Percentiles rank a stretch among this genome's conserved stretches.
phyloP scores from a whole-genome alignment of 177 flowering plant genomes.

The Telopea speciosissima region DNA sequence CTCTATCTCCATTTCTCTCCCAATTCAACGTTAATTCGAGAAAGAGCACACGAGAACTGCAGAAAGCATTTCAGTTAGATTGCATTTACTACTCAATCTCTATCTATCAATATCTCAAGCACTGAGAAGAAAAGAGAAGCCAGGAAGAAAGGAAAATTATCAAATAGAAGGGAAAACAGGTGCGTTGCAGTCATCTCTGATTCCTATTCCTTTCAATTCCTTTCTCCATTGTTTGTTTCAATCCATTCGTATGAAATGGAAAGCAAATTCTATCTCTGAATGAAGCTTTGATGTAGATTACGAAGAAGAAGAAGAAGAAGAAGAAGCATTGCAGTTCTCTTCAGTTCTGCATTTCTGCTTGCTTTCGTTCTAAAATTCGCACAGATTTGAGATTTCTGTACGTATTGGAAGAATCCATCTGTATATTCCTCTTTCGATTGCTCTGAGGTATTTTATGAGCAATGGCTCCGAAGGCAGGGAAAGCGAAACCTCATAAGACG shows the following conservation, averaged over 20 bases:
- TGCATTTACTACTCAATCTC: background rate
- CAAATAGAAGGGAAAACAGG: too few relatives aligned
- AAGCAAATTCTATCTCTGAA: background rate
- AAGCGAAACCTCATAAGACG: constrained; percentile 65
- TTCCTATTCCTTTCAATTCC: background rate
- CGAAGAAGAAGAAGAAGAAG: too few relatives aligned
- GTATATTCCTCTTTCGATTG: background rate
- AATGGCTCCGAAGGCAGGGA: constrained; percentile 91
- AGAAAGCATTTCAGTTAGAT: background rate
- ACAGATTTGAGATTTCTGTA: background rate
- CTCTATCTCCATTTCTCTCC: background rate
- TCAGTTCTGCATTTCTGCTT: background rate
- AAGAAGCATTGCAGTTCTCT: too few relatives aligned
- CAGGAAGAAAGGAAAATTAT: too few relatives aligned
- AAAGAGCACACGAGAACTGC: too few relatives aligned
- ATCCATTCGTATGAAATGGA: background rate
- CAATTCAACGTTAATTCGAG: too few relatives aligned
- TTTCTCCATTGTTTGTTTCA: background rate
- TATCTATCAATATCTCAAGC: background rate
- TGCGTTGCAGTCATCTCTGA: background rate
- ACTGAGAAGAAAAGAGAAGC: too few relatives aligned
- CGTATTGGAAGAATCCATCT: background rate
- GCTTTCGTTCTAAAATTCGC: background rate
- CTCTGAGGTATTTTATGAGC: constrained; percentile 7
- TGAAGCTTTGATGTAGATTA: background rate